Evolutionary conservation across 148 eudicot species (phyloP).

Genomic region (Rhododendron molle): DNA sequence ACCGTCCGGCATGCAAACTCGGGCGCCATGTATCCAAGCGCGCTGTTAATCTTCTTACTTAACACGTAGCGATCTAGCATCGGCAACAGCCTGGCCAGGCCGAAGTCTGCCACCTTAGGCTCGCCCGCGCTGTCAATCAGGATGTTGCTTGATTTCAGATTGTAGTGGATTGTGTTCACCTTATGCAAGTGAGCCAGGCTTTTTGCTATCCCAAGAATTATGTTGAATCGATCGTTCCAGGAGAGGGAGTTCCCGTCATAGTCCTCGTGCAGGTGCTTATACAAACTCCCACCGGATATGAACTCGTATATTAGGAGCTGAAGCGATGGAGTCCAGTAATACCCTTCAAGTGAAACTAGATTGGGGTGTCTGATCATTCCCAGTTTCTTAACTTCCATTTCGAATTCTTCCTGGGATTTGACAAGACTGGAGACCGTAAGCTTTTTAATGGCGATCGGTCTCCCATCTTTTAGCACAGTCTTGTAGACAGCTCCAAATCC

Average conservation of each 20-base stretch:
- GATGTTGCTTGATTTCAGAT: constrained; percentile 84
- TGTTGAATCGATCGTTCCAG: constrained; percentile 73
- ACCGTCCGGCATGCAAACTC: constrained; percentile 88
- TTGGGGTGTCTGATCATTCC: constrained; percentile 73
- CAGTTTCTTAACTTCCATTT: constrained; percentile 72
- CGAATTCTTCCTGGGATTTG: constrained; percentile 87
- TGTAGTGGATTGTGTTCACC: constrained; percentile 76
- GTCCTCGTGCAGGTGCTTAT: constrained; percentile 79
- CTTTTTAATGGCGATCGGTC: constrained; percentile 81
- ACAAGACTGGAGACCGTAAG: constrained; percentile 87
- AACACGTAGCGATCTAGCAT: constrained; percentile 79
- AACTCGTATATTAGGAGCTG: constrained; percentile 84
- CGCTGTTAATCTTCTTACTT: constrained; percentile 91
- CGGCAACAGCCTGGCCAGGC: constrained; percentile 73
- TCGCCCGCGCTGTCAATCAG: constrained; percentile 61
- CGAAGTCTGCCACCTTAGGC: constrained; percentile 79
- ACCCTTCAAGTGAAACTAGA: constrained; percentile 78
- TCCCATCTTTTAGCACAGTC: constrained; percentile 72
- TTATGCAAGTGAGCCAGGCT: constrained; percentile 84
- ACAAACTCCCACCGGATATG: constrained; percentile 68
- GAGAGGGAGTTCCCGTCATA: constrained; percentile 47
- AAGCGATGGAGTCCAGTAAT: constrained; percentile 85
- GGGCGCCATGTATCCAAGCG: constrained; percentile 96
- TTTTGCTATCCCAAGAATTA: constrained; percentile 79
- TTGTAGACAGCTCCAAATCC: constrained; percentile 94